A percentile compares a stretch with the other conserved stretches of the same genome.
Conservation (phyloP, 768 basidiomycete genomes). For the Trametes punicea region DNA sequence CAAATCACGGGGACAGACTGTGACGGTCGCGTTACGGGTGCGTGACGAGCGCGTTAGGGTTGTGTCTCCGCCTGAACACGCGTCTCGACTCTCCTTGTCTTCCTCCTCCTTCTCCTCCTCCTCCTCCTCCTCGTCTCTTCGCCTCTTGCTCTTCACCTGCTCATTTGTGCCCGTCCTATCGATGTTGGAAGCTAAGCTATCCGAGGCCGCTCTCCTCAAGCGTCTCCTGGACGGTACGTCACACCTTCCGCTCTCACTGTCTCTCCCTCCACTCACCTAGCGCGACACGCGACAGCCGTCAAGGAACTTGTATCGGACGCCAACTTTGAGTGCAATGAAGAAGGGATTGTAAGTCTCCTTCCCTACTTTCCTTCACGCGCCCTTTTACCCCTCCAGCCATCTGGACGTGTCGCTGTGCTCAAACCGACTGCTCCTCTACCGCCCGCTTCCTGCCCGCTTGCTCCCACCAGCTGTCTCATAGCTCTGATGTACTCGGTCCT, state of each 20-base stretch:
- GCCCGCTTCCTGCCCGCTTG: too few species aligned
- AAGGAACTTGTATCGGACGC: conserved; percentile 97
- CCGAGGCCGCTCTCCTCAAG: conserved; percentile 85
- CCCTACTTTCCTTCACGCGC: not conserved
- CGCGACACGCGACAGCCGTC: conserved; percentile 70
- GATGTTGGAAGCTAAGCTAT: conserved; percentile 88
- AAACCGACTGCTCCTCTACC: too few species aligned
- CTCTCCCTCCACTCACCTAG: not conserved
- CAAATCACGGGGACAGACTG: not conserved
- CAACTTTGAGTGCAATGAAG: conserved; percentile 96
- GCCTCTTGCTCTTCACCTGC: not conserved
- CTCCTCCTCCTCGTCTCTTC: not conserved
- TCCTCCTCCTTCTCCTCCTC: not conserved
- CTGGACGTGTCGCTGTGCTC: not conserved
- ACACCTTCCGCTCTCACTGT: not conserved
- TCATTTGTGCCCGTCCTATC: not conserved
- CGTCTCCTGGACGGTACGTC: conserved; percentile 86
- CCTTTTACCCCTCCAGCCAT: not conserved
- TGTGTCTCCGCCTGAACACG: not conserved
- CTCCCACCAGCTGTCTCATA: too few species aligned
- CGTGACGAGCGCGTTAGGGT: conserved; percentile 4
- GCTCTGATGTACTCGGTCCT: too few species aligned
- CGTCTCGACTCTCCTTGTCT: not conserved
- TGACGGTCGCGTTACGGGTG: not conserved
- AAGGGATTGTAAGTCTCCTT: conserved; percentile 67